Evolutionary conservation across 257 asterid species (phyloP), one percentile per base, ranked within the genome.

Genomic region (Striga asiatica): DNA sequence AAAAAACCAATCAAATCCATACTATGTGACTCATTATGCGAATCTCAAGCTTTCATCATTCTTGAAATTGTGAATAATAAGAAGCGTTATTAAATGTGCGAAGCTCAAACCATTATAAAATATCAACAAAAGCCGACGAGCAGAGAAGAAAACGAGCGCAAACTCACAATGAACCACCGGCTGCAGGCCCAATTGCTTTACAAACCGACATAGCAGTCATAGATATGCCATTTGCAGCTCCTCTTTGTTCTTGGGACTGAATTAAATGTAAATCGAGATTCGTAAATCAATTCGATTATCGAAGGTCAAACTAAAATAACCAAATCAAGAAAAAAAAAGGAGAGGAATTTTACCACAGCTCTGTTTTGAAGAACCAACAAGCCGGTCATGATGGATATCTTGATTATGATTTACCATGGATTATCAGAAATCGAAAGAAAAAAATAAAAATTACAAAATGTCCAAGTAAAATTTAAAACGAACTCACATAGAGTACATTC

Each of bases 101-200:
- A n/a, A n/a, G n/a, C n/a, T n/a, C n/a, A n/a, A n/a, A n/a, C n/a
- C n/a, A n/a, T n/a, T n/a, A n/a, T n/a, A n/a, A n/a, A n/a, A n/a
- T n/a, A n/a, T n/a, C n/a, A n/a, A n/a, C n/a, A n/a, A n/a, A n/a
- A n/a, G n/a, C n/a, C n/a, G 31, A 6, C 31, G 6, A 27, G 31
- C 4, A 27, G 6, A 27, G 6, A 27, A 2, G 31, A 27, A 27
- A 27, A 27, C 31, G 31, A 78, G n/a, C n/a, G n/a, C n/a, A n/a
- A n/a, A n/a, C 97, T 80, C 68, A 88, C 97, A 84, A n/a, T 5
- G 59, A 71, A 56, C 97, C 97, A 13, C 88, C 97, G n/a, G 71
- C 86, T 9, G 94, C 95, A 25, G 95, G 97, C 37, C 95, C 97
- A 1, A 74, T 45, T 19, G 91, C 79, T 76, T 84, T 88, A 28